Conservation (phyloP, 805 yeast genomes). For the Candida broadrunensis region DNA sequence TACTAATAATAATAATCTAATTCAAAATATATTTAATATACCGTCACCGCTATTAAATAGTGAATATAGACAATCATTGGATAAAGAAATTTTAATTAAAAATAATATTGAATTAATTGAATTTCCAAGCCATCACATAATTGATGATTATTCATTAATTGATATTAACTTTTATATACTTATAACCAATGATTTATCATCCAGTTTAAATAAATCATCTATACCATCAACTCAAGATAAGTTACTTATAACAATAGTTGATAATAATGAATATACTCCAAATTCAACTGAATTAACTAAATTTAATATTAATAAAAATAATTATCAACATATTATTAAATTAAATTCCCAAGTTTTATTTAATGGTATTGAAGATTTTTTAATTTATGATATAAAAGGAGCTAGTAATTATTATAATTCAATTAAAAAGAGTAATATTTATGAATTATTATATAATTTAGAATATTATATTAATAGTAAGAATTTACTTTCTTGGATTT, state of each 20-base stretch:
- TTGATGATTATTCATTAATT: not conserved
- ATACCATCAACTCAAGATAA: conserved; percentile 13
- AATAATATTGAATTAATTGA: not conserved
- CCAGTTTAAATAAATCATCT: conserved; percentile 9
- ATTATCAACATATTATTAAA: conserved; percentile 27
- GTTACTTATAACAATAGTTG: conserved; percentile 32
- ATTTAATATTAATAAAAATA: conserved; percentile 13
- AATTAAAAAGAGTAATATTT: conserved; percentile 31
- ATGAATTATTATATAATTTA: conserved; percentile 28
- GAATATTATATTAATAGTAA: conserved; percentile 25
- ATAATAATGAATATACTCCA: conserved; percentile 37
- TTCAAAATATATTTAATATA: not conserved
- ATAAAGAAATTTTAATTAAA: not conserved
- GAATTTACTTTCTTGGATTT: conserved; percentile 19
- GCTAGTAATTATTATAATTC: conserved; percentile 27
- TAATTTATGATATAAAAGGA: conserved; percentile 27
- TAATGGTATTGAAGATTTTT: conserved; percentile 27
- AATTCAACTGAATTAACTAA: conserved; percentile 27
- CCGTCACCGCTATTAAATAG: conserved; percentile 9
- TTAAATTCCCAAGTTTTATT: conserved; percentile 24
- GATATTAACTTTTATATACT: conserved; percentile 15
- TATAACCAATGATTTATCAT: conserved; percentile 19
- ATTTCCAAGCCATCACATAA: not conserved
- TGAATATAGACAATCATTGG: conserved; percentile 2
- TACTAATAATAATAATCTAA: not conserved